Base-by-base conservation (phyloP, 345 rosid species). In the Syzygium aqueum region DNA sequence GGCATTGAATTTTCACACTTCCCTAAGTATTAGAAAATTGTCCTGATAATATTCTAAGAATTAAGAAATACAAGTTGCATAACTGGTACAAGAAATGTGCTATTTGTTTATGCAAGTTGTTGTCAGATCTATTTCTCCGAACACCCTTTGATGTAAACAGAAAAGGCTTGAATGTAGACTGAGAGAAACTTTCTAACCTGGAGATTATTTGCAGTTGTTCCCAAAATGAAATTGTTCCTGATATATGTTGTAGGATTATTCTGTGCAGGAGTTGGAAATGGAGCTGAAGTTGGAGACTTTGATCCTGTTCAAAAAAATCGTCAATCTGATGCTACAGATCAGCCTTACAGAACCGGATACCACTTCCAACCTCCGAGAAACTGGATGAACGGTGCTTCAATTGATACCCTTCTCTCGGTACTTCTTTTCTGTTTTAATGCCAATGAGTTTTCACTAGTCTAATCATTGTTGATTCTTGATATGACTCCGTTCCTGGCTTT, bases 351-450 rank as follows among this genome's bases (percentile, higher is more conserved):
- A 82, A 90, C 94, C 16, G 89, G 90, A 46, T 94, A 84, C 85
- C 96, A 93, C 56, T 94, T 94, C 90, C 96, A 89, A 28, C 90
- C 95, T 84, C 91, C 89, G 25, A 77, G 87, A 85, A 93, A 92
- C 61, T 94, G 94, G 95, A 88, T 93, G 53, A 94, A 93, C 49
- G 95, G 94, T 92, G 86, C 37, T 16, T 51, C 46, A 50, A 22
- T 30, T 3, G 12, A 33, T 27, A 17, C 65, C 73, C 33, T 53
- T 51, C 30, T 28, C 86, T 54, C 30, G 54, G 23, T 40, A 46
- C 86, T 43, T 57, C 11, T 86, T 56, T 19, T 11, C 61, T 87
- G 40, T 30, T 54, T 19, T 46, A 16, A 33, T 12, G 80, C 7
- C 80, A 33, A 17, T 17, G 80, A 73, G 14, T 19, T 54, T 23